Base-by-base conservation (phyloP, 192 early-diverging fungal genomes). In the Umbelopsis sp. region DNA sequence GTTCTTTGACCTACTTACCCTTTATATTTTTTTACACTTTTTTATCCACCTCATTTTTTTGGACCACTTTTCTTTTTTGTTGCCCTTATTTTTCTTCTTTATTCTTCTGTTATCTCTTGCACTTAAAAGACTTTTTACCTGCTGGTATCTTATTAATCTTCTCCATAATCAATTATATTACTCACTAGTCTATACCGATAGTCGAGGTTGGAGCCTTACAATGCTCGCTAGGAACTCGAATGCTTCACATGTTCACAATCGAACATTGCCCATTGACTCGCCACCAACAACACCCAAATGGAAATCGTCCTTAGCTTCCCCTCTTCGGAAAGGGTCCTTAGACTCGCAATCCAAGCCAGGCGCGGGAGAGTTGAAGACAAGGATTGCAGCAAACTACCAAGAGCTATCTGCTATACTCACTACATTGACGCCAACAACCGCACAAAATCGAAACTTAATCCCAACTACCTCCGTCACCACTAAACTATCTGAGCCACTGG, bases 381-480 rank as follows among this genome's bases (percentile, higher is more conserved):
- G 56, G 17, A 62, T 62, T 26, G 56, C 56, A 17, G 56, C 56
- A 14, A 62, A 62, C 31, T 62, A 62, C 17, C 56, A 62, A 62
- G 56, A 62, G 56, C 31, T 62, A 62, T 62, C 56, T 62, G 56
- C 56, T 36, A 62, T 62, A 26, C 56, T 62, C 25, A 62, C 56
- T 26, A 62, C 56, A 17, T 32, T 62, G 31, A 32, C 56, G 34
- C 56, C 56, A 5, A 32, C 56, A 20, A 22, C 26, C 6, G 29
- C 56, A 32, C 56, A 29, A 16, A 62, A 62, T 62, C 56, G 56
- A 34, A 62, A 62, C 17, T 62, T 62, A 34, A 62, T 62, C 24
- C 56, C 56, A 62, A 62, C 56, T 32, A 26, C 56, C 7, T 62
- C 56, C 20, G 56, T 32, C 31, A 34, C 56, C 4, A 32, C 56